Conservation (phyloP, 2,329 filamentous ascomycete species). For the Rutstroemia sydowiana region DNA sequence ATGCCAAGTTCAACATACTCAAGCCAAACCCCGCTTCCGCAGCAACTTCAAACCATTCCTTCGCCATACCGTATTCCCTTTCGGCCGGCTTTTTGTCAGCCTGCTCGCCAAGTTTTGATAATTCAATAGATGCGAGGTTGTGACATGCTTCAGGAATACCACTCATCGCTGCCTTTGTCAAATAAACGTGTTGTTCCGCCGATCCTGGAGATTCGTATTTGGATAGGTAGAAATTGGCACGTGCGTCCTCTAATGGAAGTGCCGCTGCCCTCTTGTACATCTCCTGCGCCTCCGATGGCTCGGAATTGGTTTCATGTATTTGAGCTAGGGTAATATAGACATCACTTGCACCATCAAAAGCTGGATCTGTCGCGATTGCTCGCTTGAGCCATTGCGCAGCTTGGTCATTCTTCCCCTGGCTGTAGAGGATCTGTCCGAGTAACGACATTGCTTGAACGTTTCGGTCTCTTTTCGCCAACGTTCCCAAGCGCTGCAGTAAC, state of each 20-base stretch:
- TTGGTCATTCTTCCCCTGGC: no score
- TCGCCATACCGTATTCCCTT: conserved; percentile 24
- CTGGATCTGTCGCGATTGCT: no score
- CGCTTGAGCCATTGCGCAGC: no score
- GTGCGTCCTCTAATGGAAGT: conserved; percentile 25
- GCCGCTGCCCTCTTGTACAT: conserved; percentile 26
- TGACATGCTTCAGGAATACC: conserved; percentile 27
- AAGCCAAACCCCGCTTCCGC: conserved; percentile 21
- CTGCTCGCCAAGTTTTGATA: conserved; percentile 14
- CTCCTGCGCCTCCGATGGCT: conserved; percentile 9
- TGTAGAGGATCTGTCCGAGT: conserved; percentile 22
- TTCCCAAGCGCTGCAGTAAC: conserved; percentile 17
- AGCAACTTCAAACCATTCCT: conserved; percentile 26
- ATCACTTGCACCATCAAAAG: no score
- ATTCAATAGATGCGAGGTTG: conserved; percentile 24
- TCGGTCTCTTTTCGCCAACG: conserved; percentile 21
- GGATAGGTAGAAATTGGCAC: conserved; percentile 28
- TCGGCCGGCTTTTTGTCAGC: conserved; percentile 8
- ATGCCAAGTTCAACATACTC: conserved; percentile 26
- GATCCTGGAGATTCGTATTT: conserved; percentile 15
- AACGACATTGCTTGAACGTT: conserved; percentile 27
- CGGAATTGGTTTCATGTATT: conserved; percentile 19
- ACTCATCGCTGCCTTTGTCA: conserved; percentile 27
- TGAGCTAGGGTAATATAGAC: no score
- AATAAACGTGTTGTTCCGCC: conserved; percentile 18